These are phyloP conservation scores for Ophiocordyceps camponoti-saundersi DNA, from an alignment of 2,329 filamentous ascomycete genomes.

Conservation along the genomic window DNA sequence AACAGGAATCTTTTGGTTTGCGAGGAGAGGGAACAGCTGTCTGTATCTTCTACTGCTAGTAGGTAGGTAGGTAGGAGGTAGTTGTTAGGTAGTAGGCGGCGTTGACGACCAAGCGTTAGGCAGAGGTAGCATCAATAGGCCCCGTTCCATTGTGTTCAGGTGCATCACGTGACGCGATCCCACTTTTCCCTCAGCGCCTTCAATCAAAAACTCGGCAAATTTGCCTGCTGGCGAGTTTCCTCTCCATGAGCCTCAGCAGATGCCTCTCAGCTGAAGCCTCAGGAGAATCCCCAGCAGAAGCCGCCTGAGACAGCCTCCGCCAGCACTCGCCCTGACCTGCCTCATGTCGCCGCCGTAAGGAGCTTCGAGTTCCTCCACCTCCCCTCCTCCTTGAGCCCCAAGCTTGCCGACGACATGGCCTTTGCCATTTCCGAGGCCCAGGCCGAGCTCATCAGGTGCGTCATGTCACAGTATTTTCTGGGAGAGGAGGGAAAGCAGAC, in stretches of 20 bases:
- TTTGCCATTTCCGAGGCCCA: slow-evolving; percentile 29
- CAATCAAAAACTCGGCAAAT: slow-evolving; percentile 2
- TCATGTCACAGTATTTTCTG: neutral
- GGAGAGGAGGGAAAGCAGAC: neutral
- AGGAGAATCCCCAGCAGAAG: neutral
- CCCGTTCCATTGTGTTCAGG: too few relatives aligned
- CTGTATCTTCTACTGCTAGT: neutral
- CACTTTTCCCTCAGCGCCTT: slow-evolving; percentile 7
- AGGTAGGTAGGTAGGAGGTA: too few relatives aligned
- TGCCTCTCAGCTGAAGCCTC: neutral
- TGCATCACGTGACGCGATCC: slow-evolving; percentile 1
- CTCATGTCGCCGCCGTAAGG: slow-evolving; percentile 4
- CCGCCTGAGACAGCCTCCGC: neutral
- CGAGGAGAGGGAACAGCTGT: neutral
- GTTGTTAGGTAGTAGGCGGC: too few relatives aligned
- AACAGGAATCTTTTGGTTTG: neutral
- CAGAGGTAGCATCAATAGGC: too few relatives aligned
- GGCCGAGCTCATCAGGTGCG: slow-evolving; percentile 41
- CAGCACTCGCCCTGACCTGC: neutral
- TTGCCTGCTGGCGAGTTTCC: neutral
- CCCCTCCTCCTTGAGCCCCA: neutral
- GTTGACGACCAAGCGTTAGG: too few relatives aligned
- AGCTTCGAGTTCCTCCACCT: neutral
- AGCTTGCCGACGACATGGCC: slow-evolving; percentile 14
- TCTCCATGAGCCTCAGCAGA: neutral